Evolutionary conservation across 768 basidiomycete genomes (phyloP).

Genomic region (Naganishia kalamii): DNA sequence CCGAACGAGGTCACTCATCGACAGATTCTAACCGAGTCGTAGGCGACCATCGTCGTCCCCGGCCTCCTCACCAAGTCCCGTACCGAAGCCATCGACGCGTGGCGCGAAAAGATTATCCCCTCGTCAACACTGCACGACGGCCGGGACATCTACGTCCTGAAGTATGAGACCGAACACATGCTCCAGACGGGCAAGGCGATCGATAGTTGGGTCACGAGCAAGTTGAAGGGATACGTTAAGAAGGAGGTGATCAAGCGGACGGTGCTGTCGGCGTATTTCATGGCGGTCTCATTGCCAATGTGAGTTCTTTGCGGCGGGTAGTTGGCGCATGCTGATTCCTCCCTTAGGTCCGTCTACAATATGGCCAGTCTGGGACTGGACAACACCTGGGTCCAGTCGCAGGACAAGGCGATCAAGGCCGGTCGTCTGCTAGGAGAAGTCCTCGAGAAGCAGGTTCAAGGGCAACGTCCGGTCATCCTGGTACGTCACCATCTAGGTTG

Average conservation of each 20-base stretch:
- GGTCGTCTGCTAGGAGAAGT: conserved; percentile 50
- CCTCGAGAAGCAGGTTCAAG: conserved; percentile 50
- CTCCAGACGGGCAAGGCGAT: conserved; percentile 35
- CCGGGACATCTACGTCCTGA: conserved; percentile 48
- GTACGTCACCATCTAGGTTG: conserved; percentile 30
- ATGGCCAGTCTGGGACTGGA: conserved; percentile 45
- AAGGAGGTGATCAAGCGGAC: conserved; percentile 51
- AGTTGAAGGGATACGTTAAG: conserved; percentile 43
- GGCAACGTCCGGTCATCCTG: conserved; percentile 49
- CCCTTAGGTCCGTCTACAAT: conserved; percentile 37
- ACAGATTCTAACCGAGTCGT: too few species aligned
- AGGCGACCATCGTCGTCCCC: conserved; percentile 49
- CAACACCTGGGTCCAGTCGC: conserved; percentile 45
- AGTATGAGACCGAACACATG: conserved; percentile 45
- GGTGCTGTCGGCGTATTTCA: conserved; percentile 48
- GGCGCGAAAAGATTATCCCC: conserved; percentile 31
- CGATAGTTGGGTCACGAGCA: conserved; percentile 40
- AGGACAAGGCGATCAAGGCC: conserved; percentile 50
- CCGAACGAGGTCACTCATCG: neutral
- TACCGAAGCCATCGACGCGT: conserved; percentile 47
- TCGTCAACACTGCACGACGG: conserved; percentile 27
- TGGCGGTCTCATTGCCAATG: conserved; percentile 44
- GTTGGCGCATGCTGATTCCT: neutral
- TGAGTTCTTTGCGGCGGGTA: conserved; percentile 19
- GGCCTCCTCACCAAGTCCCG: conserved; percentile 48